Base-by-base conservation (phyloP, 2,329 filamentous ascomycete genomes). In the Penicillium thymicola region DNA sequence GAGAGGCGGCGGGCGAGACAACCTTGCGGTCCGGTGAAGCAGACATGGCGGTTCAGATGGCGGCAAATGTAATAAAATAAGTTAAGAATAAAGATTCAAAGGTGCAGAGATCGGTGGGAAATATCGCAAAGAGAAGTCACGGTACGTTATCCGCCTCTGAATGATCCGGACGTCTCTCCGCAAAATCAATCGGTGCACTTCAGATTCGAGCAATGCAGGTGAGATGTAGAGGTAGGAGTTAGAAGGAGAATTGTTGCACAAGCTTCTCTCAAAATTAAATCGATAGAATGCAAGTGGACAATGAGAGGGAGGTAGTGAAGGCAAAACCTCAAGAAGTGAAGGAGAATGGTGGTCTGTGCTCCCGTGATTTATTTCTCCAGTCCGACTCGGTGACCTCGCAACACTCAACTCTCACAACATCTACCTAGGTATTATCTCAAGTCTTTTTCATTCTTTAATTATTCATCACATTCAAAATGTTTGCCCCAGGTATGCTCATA, bases 21-120 rank as follows among this genome's bases (percentile, higher is more conserved):
- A 61, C 52, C 25, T 67, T 65, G 30, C 59, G 59, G 49, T 75
- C 73, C 10, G 73, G 74, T 36, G 74, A 75, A 32, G 70, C 72
- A 30, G 75, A 76, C 75, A 77, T 76, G 18, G 42, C 65, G 55
- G 13, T 23, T 34, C 23, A 25, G 47, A 23, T 28, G 27, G 43
- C 41, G 11, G 10, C 8, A 27, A 38, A 41, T n/a, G 37, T 14
- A 30, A 34, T 32, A 9, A n/a, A 9, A 13, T 30, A n/a, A 41
- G 7, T 41, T 21, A 46, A 34, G 23, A 28, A 21, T 13, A 48
- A 50, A 54, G 21, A 21, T 32, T 41, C 11, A 28, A 41, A 44
- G 41, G n/a, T 46, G 25, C 28, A 36, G 37, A 42, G 42, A 44
- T 44, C 32, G 10, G 34, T 52, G 30, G 23, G 16, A 11, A 25